These are phyloP conservation scores for Penicillium lagena DNA, from an alignment of 495 filamentous ascomycete genomes.

Conservation along the genomic window DNA sequence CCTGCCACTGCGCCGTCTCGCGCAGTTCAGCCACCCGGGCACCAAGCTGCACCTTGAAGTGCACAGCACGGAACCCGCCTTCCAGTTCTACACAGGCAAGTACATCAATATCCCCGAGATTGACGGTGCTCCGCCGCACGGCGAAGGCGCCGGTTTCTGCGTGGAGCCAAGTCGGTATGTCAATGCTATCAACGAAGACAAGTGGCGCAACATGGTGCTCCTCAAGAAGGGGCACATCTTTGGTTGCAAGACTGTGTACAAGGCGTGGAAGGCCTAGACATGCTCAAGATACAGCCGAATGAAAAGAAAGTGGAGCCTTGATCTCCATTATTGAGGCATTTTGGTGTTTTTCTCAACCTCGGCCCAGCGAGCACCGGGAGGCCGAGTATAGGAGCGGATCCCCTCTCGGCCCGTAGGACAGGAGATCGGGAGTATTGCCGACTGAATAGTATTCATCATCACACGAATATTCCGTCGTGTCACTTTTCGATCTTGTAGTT, in stretches of 20 bases:
- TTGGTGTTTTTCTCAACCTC: too few species aligned
- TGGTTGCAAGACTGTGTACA: constrained; percentile 72
- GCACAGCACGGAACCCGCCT: constrained; percentile 84
- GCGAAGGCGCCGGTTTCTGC: constrained; percentile 69
- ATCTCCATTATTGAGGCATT: too few species aligned
- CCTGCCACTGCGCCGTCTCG: constrained; percentile 55
- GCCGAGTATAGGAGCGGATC: too few species aligned
- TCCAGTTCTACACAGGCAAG: constrained; percentile 93
- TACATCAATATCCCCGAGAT: constrained; percentile 71
- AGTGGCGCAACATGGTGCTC: constrained; percentile 70
- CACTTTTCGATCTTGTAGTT: too few species aligned
- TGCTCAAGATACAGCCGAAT: not conserved
- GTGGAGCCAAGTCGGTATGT: constrained; percentile 88
- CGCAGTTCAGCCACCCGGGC: constrained; percentile 61
- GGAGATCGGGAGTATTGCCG: too few species aligned
- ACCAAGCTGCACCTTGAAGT: constrained; percentile 76
- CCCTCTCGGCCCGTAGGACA: too few species aligned
- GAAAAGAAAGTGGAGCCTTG: too few species aligned
- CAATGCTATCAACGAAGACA: constrained; percentile 74
- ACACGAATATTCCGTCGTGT: too few species aligned
- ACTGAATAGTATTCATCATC: too few species aligned
- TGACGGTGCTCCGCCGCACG: constrained; percentile 56
- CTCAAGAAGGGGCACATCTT: constrained; percentile 75
- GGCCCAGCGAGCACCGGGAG: too few species aligned
- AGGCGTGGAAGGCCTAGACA: constrained; percentile 62